Conservation (phyloP, 192 early-diverging fungal species). For the Coemansia sp. region DNA sequence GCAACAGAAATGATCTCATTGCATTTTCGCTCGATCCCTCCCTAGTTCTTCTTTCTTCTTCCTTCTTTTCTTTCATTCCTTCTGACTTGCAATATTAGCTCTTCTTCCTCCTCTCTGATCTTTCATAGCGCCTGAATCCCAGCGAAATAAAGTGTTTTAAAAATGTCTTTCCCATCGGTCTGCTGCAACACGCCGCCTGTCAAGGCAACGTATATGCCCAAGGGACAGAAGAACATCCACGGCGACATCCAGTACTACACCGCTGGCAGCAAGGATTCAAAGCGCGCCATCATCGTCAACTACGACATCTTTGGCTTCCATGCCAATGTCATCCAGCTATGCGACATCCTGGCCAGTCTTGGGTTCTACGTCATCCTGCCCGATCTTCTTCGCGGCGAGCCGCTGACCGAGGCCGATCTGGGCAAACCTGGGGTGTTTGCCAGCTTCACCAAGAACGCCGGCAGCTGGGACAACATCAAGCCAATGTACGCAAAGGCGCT, state of each 20-base stretch:
- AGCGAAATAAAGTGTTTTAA: not conserved
- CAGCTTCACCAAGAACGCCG: conserved; percentile 35
- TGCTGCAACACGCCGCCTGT: conserved; percentile 62
- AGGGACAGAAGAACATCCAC: conserved; percentile 31
- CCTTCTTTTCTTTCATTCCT: too few species aligned
- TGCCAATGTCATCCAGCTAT: conserved; percentile 65
- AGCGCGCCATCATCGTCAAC: conserved; percentile 64
- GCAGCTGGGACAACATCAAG: conserved; percentile 34
- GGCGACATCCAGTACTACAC: conserved; percentile 46
- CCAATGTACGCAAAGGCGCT: conserved; percentile 2
- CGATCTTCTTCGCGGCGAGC: conserved; percentile 62
- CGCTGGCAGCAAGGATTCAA: conserved; percentile 45
- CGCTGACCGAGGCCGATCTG: conserved; percentile 39
- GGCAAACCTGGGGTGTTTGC: conserved; percentile 40
- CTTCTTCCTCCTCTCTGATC: not conserved
- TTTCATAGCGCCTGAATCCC: not conserved
- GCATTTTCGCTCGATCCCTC: too few species aligned
- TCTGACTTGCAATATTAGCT: not conserved
- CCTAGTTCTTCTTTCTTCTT: too few species aligned
- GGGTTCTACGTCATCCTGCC: conserved; percentile 68
- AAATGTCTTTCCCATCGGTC: conserved; percentile 47
- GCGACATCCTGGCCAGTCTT: conserved; percentile 54
- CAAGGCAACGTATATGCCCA: conserved; percentile 47
- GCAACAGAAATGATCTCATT: too few species aligned
- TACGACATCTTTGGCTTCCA: conserved; percentile 71